These are phyloP conservation scores for Xylaria flabelliformis DNA, from an alignment of 495 filamentous ascomycete species.

Conservation along the genomic window DNA sequence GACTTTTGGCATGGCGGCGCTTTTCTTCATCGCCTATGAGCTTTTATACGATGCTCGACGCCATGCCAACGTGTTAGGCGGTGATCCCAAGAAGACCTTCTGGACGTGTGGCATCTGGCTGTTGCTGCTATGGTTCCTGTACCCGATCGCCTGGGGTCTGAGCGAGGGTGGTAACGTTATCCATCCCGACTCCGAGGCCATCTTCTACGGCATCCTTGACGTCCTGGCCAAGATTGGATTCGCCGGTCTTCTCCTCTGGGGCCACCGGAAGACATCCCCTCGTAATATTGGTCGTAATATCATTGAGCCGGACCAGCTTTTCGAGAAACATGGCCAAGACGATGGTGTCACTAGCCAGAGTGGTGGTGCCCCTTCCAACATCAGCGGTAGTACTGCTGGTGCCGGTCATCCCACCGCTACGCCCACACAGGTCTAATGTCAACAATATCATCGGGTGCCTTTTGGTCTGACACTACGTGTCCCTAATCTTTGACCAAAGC, in stretches of 20 bases:
- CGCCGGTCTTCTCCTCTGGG: slow-evolving; percentile 54
- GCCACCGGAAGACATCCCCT: slow-evolving; percentile 62
- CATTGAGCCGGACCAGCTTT: slow-evolving; percentile 35
- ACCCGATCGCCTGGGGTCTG: slow-evolving; percentile 72
- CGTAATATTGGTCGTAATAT: slow-evolving; percentile 53
- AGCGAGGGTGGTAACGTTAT: slow-evolving; percentile 73
- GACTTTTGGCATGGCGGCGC: slow-evolving; percentile 65
- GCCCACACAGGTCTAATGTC: neutral
- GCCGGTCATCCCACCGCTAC: slow-evolving; percentile 4
- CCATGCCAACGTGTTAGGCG: slow-evolving; percentile 59
- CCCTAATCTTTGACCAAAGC: neutral
- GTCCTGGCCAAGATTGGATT: slow-evolving; percentile 65
- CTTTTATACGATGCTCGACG: slow-evolving; percentile 59
- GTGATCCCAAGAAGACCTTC: slow-evolving; percentile 58
- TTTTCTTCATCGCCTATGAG: slow-evolving; percentile 63
- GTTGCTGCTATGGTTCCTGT: slow-evolving; percentile 67
- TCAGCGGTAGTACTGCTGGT: slow-evolving; percentile 15
- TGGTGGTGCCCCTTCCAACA: neutral
- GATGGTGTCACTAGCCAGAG: neutral
- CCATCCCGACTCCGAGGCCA: slow-evolving; percentile 64
- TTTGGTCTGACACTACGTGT: neutral
- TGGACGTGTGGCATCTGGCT: slow-evolving; percentile 57
- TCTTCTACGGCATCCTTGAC: slow-evolving; percentile 76
- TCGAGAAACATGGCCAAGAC: slow-evolving; percentile 21
- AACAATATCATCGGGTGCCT: neutral